phyloP scores from a whole-genome alignment of 108 stramenopile genomes.

The Schizochytrium sp. region DNA sequence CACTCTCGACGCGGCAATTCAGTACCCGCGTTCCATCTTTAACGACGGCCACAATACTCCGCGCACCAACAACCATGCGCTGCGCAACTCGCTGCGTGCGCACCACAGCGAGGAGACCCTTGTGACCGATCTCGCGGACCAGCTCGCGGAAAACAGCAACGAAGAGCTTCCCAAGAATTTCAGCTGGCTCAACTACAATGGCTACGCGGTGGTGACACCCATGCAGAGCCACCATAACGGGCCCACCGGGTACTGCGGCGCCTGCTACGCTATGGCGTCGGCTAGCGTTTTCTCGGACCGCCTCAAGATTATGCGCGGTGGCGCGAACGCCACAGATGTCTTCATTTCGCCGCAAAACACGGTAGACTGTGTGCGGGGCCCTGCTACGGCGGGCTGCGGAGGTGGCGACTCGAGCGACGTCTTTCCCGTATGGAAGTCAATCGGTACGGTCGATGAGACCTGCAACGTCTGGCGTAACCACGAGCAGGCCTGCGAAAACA shows the following conservation, averaged over 20 bases:
- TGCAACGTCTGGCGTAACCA: neutral
- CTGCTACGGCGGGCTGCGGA: neutral
- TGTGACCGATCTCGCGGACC: neutral
- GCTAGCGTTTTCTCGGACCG: neutral
- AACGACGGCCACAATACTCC: neutral
- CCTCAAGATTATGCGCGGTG: neutral
- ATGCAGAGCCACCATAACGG: constrained; percentile 20
- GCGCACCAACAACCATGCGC: neutral
- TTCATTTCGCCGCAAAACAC: constrained; percentile 10
- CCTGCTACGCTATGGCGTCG: neutral
- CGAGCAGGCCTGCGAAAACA: neutral
- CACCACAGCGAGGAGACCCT: neutral
- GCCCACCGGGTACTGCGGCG: neutral
- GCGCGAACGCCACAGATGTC: neutral
- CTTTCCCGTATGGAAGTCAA: neutral
- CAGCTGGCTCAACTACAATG: neutral
- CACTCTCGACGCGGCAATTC: neutral
- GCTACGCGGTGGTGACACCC: neutral
- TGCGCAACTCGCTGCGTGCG: neutral
- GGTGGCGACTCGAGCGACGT: neutral
- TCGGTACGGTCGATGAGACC: constrained; percentile 12
- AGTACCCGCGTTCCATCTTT: neutral
- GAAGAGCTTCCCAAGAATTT: neutral
- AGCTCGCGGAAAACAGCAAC: neutral
- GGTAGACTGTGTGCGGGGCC: neutral